A percentile compares a stretch with the other conserved stretches of the same genome.
Evolutionary conservation across 257 asterid genomes (phyloP).

Genomic region (Marsdenia floribunda): DNA sequence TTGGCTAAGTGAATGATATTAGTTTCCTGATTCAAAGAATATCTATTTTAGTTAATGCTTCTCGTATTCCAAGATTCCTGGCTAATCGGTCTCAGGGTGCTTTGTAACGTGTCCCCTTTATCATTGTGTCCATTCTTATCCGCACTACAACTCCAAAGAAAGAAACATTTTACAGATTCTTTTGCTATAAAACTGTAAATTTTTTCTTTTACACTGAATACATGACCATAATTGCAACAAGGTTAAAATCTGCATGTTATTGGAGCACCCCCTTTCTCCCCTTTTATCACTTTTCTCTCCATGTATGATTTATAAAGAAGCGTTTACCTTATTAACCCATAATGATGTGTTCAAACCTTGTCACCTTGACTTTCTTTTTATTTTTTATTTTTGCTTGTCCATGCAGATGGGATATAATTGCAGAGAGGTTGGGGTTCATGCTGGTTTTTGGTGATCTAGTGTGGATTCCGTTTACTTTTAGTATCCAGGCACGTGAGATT

Average conservation of each 20-base stretch:
- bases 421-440: constrained; percentile 97
- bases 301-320: neutral
- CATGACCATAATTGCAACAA: neutral
- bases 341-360: neutral
- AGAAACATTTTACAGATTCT: neutral
- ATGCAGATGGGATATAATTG: constrained; percentile 95
- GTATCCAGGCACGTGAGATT: constrained; percentile 74
- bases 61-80: neutral
- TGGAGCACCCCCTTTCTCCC: neutral
- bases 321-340: neutral
- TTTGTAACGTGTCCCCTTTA: neutral
- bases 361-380: neutral
- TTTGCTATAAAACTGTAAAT: neutral
- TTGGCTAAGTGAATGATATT: neutral
- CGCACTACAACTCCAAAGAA: neutral
- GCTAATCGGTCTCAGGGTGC: neutral
- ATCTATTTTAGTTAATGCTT: neutral
- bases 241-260: neutral
- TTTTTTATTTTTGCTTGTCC: neutral
- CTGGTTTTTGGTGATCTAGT: constrained; percentile 96
- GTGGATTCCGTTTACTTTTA: constrained; percentile 95
- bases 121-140: neutral
- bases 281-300: neutral
- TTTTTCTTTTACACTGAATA: neutral
- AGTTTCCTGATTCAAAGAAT: neutral